Percentiles rank a stretch among this genome's conserved stretches.
Conservation (phyloP, 768 basidiomycete species). For the Lactarius deliciosus region DNA sequence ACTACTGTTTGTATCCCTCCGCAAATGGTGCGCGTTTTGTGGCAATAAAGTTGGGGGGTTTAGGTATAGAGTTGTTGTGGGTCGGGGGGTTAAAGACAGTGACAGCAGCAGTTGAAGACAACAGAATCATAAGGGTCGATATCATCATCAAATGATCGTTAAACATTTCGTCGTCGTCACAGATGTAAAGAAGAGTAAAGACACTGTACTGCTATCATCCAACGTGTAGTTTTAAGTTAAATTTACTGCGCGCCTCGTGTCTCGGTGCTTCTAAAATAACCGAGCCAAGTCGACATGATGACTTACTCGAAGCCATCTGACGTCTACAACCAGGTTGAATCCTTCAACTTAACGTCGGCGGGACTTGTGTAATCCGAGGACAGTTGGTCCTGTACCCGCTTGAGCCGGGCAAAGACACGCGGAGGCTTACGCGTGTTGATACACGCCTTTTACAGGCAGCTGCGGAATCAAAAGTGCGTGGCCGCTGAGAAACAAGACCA, state of each 20-base stretch:
- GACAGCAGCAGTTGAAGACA: constrained; percentile 1
- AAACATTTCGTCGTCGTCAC: constrained; percentile 27
- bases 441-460: constrained; percentile 5
- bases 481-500: constrained; percentile 1
- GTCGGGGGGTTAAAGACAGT: neutral
- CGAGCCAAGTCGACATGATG: neutral
- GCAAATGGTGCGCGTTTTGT: constrained; percentile 14
- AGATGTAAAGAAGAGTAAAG: constrained; percentile 3
- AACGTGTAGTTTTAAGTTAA: constrained; percentile 3
- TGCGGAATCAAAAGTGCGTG: constrained; percentile 10
- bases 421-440: constrained; percentile 10
- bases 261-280: neutral
- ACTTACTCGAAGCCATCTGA: neutral
- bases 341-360: neutral
- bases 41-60: neutral
- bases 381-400: neutral
- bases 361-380: neutral
- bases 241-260: constrained; percentile 1
- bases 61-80: neutral
- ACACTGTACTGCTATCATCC: neutral
- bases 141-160: constrained; percentile 29
- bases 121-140: constrained; percentile 20
- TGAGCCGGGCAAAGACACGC: neutral
- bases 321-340: neutral
- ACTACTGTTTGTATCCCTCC: constrained; percentile 13